phyloP scores from a whole-genome alignment of 164 flowering plant species.

The Nymphaea colorata region DNA sequence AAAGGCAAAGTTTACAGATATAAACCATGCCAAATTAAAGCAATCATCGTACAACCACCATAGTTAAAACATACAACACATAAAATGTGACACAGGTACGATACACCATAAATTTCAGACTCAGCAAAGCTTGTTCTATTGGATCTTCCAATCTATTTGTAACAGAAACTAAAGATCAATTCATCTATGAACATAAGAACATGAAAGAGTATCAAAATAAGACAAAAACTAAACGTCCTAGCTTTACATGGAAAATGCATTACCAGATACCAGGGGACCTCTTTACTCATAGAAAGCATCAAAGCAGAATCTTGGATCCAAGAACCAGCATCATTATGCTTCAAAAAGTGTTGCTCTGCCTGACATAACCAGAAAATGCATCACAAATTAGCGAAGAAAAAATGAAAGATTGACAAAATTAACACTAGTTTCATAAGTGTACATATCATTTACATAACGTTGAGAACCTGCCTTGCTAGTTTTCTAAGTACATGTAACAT shows the following conservation, averaged over 20 bases:
- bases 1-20: not conserved
- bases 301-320: constrained; percentile 98
- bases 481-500: too few species aligned
- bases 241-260: constrained; percentile 8
- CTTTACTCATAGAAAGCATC: constrained; percentile 86
- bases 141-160: not conserved
- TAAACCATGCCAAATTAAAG: not conserved
- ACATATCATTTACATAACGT: not conserved
- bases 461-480: too few species aligned
- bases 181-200: too few species aligned
- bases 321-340: constrained; percentile 95
- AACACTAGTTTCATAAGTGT: not conserved
- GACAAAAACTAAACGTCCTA: not conserved
- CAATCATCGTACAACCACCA: not conserved
- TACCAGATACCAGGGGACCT: constrained; percentile 98
- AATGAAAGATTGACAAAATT: not conserved
- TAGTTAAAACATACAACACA: not conserved
- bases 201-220: too few species aligned
- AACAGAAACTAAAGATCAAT: not conserved
- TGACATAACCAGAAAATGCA: constrained; percentile 14
- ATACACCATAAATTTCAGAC: not conserved
- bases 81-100: not conserved
- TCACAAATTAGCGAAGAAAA: not conserved
- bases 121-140: not conserved
- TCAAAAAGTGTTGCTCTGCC: constrained; percentile 95